Evolutionary conservation across 2,329 filamentous ascomycete genomes (phyloP), one percentile per base, ranked within the genome.

Genomic region (Colletotrichum liriopes): DNA sequence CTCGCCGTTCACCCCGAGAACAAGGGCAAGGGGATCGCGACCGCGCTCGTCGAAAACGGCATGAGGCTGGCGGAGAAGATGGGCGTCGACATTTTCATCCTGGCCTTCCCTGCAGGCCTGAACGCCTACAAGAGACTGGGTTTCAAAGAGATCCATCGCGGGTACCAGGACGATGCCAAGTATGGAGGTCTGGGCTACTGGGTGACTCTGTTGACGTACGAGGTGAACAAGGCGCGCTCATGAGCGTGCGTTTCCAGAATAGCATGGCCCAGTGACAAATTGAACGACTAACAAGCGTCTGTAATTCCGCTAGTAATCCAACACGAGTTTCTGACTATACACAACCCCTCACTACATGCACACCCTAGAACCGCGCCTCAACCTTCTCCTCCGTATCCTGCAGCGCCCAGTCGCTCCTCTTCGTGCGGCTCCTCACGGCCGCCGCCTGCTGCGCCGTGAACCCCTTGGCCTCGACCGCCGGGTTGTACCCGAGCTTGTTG

Each of bases 401-500:
- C 84, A 97, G 77, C 59, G 95, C 95, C 92, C 93, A 98, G 26
- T 91, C 90, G 79, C 89, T 92, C 58, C 81, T 82, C 77, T 86
- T 82, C 51, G 85, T 89, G 82, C 89, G 92, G 86, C 92, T 94
- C 79, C 93, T 92, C 76, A 94, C 90, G 29, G 90, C 88, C 51
- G 84, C 84, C 73, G 92, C 92, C 85, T 98, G 94, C 75, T 87
- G 90, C 73, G 88, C 89, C 0, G 95, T 97, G 82, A 98, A 97
- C 1, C 95, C 95, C 86, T 92, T 95, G 18, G 96, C 96, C 82
- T 93, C 92, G 6, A 95, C 92, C 4, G 96, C 96, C 26, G 96
- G 96, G 81, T 98, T 98, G 79, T 98, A 98, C 0, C 94, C 95
- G 26, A 98, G 83, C 60, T 89, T 89, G 66, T 89, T 95, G 72